Conservation (phyloP, 306 rosid genomes). For the Sechiopsis laciniata region DNA sequence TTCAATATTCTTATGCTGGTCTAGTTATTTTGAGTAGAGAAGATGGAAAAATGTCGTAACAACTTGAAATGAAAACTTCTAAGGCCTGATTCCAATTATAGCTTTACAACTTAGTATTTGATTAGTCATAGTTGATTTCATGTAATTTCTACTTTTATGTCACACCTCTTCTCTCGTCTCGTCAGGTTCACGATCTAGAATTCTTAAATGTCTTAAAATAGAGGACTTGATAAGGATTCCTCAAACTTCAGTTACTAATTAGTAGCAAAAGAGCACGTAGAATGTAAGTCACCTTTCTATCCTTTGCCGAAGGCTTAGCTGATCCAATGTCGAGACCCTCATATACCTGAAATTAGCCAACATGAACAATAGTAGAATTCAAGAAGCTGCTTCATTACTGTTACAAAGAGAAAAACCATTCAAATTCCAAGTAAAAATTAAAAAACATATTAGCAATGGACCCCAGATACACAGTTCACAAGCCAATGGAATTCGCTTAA, state of each 20-base stretch:
- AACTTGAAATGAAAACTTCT: conserved; percentile 1
- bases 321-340: conserved; percentile 89
- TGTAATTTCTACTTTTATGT: not conserved
- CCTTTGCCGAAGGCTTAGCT: conserved; percentile 71
- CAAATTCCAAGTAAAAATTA: not conserved
- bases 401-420: not conserved
- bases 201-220: not conserved
- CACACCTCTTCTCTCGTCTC: not conserved
- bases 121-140: not conserved
- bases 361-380: not conserved
- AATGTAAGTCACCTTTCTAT: conserved; percentile 52
- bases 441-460: not conserved
- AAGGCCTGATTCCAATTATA: not conserved
- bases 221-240: not conserved
- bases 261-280: conserved; percentile 18
- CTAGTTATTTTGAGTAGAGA: conserved; percentile 5
- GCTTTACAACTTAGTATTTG: not conserved
- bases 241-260: not conserved
- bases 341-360: conserved; percentile 47
- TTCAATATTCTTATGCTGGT: not conserved
- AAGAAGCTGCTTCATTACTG: not conserved
- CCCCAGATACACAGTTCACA: conserved; percentile 1
- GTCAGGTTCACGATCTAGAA: not conserved
- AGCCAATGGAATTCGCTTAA: not conserved
- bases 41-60: not conserved